Evolutionary conservation across 2,329 filamentous ascomycete species (phyloP), one percentile per base, ranked within the genome.

Genomic region (Aspergillus intermedius): DNA sequence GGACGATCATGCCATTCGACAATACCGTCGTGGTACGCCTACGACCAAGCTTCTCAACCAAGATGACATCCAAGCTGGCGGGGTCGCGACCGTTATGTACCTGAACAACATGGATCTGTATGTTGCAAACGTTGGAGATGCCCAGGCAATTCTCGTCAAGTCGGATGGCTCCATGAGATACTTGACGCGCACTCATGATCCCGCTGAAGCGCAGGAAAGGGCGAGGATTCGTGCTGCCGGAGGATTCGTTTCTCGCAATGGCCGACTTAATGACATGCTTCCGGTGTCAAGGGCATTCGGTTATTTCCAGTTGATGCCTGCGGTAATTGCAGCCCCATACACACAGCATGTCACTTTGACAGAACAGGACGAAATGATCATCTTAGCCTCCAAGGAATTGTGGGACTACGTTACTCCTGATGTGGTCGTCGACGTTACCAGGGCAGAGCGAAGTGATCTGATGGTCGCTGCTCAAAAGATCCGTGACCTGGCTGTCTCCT

Each of bases 381-480:
- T 98, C 45, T 77, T 98, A 50, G 93, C 91, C 2, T 96, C 91
- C 5, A 84, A 83, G 55, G 91, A 98, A 64, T 79, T 98, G 8
- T 98, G 93, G 93, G 91, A 97, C 55, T 95, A 91, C 66, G 78
- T 98, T 9, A 86, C 87, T 1, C 88, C 90, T 2, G 89, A 93
- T 47, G 81, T 97, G 47, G 87, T 95, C 7, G 90, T 95, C 21
- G 94, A 98, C 65, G 84, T 97, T 47, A 90, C 89, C 15, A 81
- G 91, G 53, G 86, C 86, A 21, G 91, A 95, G 68, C 84, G 90
- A 5, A 80, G 82, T 42, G 91, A 98, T 65, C 77, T 96, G 41
- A 98, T 98, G 93, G 81, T 88, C 47, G 93, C 91, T 13, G 87
- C 93, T 3, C 91, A 97, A 66, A 95, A 95, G 71, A 79, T 98